Base-by-base conservation (phyloP, 345 rosid species). In the Lepidium didymum region DNA sequence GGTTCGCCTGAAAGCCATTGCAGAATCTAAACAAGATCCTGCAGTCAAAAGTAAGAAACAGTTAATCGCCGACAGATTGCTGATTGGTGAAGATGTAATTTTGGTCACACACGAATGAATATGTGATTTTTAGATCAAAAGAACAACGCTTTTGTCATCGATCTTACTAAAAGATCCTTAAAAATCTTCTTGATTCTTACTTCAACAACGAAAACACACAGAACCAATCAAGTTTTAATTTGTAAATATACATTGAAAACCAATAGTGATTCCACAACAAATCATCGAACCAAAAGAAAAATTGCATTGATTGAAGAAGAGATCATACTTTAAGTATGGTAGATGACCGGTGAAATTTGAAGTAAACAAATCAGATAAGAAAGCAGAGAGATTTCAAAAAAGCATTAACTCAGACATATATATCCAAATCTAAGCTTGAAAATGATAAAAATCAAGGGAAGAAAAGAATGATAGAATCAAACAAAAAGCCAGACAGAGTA, bases 1-100 rank as follows among this genome's bases (percentile, higher is more conserved):
- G 50, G 84, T 64, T 25, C 89, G 79, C 49, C 86, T 60, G 61
- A 53, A 84, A 43, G 91, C 86, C 94, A 86, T 90, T 64, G 67
- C 78, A 61, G 73, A 74, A 67, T 61, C 78, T 31, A 40, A 62
- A 55, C 16, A 68, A 61, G 74, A 68, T 52, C 63, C 72, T 74
- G 54, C 36, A 44, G 29, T 31, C 33, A 29, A 29, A 29, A n/a
- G 41, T 43, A n/a, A 38, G 21, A 4, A 38, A 8, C 8, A 33
- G 18, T 41, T 53, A 41, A 8, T 31, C 52, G 12, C 38, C 8
- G 6, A 38, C 4, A 6, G n/a, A 42, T 4, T 33, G n/a, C 23
- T 55, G 44, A 67, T 44, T 67, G 33, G 14, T 57, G 9, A 58
- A 68, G 43, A 51, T 50, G 25, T 19, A 51, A 52, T 40, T 15